These are phyloP conservation scores for Claviceps quebecensis DNA, from an alignment of 2,329 filamentous ascomycete species.

Conservation along the genomic window DNA sequence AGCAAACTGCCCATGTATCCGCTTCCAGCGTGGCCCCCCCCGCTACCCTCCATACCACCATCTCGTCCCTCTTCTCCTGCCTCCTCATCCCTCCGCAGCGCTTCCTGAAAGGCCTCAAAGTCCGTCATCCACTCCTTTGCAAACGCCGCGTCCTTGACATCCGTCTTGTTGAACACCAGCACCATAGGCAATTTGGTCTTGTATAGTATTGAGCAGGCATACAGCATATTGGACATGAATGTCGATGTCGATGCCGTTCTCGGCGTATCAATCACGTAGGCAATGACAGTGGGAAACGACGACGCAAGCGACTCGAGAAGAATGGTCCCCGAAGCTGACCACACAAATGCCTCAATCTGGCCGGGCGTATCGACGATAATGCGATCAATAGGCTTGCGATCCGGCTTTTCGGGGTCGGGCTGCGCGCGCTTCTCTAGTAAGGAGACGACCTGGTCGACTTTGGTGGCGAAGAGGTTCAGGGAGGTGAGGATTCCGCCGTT, in stretches of 20 bases:
- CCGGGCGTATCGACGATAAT: constrained; percentile 92
- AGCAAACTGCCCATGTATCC: constrained; percentile 94
- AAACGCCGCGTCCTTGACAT: constrained; percentile 80
- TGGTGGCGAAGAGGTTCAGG: constrained; percentile 92
- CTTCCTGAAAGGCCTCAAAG: constrained; percentile 87
- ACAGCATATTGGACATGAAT: constrained; percentile 99
- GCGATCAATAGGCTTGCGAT: constrained; percentile 55
- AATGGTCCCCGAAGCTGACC: constrained; percentile 91
- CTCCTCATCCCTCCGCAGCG: constrained; percentile 67
- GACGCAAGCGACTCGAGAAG: constrained; percentile 84
- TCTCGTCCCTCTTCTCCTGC: constrained; percentile 60
- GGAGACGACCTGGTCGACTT: constrained; percentile 86
- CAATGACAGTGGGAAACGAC: constrained; percentile 90
- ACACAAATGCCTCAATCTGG: constrained; percentile 98
- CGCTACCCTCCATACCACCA: constrained; percentile 50
- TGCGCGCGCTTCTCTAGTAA: constrained; percentile 79
- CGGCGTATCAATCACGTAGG: constrained; percentile 94
- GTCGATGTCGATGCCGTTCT: constrained; percentile 85
- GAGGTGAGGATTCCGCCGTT: constrained; percentile 95
- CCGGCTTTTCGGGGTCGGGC: constrained; percentile 45
- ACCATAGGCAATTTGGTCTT: constrained; percentile 99
- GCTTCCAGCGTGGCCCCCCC: constrained; percentile 55
- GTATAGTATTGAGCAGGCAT: constrained; percentile 96
- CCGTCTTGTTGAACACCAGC: constrained; percentile 97
- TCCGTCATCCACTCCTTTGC: constrained; percentile 99